phyloP scores from a whole-genome alignment of 1,139 yeast genomes.

The Zygosaccharomyces pseudobailii region DNA sequence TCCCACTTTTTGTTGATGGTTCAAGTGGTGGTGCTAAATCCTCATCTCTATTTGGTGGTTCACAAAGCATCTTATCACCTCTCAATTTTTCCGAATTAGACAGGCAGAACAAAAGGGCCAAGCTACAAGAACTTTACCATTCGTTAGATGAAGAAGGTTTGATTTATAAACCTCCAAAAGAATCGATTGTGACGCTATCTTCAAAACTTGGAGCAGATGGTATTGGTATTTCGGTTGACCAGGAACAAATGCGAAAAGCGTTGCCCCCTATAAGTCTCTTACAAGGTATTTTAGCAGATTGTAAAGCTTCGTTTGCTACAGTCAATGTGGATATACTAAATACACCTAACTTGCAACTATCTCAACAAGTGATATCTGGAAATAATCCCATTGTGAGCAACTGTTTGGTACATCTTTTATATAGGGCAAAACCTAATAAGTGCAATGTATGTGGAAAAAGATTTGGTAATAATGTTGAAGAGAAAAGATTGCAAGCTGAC shows the following conservation, averaged over 20 bases:
- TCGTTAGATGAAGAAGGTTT: conserved; percentile 24
- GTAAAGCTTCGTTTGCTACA: conserved; percentile 30
- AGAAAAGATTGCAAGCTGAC: conserved; percentile 48
- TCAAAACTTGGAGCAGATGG: conserved; percentile 18
- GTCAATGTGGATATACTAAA: conserved; percentile 29
- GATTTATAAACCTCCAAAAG: conserved; percentile 24
- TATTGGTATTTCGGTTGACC: background rate
- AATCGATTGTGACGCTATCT: conserved; percentile 29
- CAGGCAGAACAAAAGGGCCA: conserved; percentile 18
- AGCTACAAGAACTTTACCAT: conserved; percentile 22
- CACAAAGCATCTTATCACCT: conserved; percentile 12
- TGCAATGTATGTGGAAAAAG: conserved; percentile 91
- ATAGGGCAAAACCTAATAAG: conserved; percentile 57
- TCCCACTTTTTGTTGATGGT: conserved; percentile 23
- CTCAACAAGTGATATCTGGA: conserved; percentile 26
- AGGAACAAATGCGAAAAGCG: conserved; percentile 5
- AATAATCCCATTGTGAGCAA: conserved; percentile 25
- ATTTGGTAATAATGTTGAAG: conserved; percentile 59
- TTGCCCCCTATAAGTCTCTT: conserved; percentile 27
- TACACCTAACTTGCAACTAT: conserved; percentile 27
- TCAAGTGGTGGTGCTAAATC: conserved; percentile 5
- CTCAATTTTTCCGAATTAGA: conserved; percentile 19
- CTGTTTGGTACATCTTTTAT: conserved; percentile 29
- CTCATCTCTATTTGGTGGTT: conserved; percentile 26
- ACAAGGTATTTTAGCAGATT: conserved; percentile 29